Evolutionary conservation across 177 flowering plant species (phyloP).

Genomic region (Vitis hybrid): DNA sequence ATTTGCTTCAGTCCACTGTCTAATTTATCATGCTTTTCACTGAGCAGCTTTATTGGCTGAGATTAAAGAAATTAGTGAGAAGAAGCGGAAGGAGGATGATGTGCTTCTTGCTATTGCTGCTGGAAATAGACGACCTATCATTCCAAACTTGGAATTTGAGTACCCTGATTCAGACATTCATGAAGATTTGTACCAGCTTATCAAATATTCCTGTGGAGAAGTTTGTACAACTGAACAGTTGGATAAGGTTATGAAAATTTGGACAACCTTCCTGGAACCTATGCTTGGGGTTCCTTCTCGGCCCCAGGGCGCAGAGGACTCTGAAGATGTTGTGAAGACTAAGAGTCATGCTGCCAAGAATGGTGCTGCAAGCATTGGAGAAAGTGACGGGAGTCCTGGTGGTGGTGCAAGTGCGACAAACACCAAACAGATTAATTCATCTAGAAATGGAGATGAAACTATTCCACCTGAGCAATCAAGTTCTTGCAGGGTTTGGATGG

Average conservation of each 20-base stretch:
- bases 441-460: constrained; percentile 44
- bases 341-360: constrained; percentile 38
- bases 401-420: constrained; percentile 32
- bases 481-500: constrained; percentile 41
- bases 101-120: constrained; percentile 79
- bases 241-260: constrained; percentile 86
- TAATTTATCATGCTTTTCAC: constrained; percentile 4
- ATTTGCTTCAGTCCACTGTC: not conserved
- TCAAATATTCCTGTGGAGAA: constrained; percentile 82
- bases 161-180: constrained; percentile 79
- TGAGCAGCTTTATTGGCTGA: constrained; percentile 80
- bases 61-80: constrained; percentile 87
- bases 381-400: constrained; percentile 52
- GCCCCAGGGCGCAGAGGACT: constrained; percentile 62
- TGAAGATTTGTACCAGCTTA: constrained; percentile 80
- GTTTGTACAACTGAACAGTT: constrained; percentile 78
- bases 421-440: constrained; percentile 37
- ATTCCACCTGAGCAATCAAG: constrained; percentile 44
- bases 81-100: constrained; percentile 77
- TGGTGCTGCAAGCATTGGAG: constrained; percentile 32
- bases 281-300: constrained; percentile 73
- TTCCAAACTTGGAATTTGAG: constrained; percentile 74
- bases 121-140: constrained; percentile 65
- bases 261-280: constrained; percentile 85
- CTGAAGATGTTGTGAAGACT: constrained; percentile 62